phyloP scores from a whole-genome alignment of 768 basidiomycete genomes.

The Russula lepida region DNA sequence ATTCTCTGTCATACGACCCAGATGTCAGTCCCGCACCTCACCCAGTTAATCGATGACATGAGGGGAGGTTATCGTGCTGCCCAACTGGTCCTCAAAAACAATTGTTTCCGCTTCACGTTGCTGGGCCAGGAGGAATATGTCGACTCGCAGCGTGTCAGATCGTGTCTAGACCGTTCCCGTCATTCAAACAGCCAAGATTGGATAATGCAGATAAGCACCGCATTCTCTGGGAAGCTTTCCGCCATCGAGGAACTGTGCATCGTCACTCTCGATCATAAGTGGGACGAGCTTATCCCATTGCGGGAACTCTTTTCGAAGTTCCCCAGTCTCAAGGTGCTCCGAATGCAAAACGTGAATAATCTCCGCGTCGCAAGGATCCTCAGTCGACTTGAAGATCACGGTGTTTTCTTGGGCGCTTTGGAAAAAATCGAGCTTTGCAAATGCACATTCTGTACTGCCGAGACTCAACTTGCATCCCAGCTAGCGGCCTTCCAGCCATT shows the following conservation, averaged over 20 bases:
- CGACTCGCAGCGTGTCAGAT: too few relatives aligned
- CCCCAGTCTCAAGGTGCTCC: not conserved
- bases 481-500: not conserved
- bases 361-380: not conserved
- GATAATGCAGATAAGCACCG: too few relatives aligned
- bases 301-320: not conserved
- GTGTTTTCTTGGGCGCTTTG: not conserved
- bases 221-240: too few relatives aligned
- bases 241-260: too few relatives aligned
- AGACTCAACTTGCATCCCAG: not conserved
- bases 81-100: not conserved
- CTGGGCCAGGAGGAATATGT: too few relatives aligned
- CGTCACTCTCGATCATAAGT: too few relatives aligned
- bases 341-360: not conserved
- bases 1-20: fast-evolving
- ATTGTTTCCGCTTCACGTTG: not conserved
- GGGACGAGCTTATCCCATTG: too few relatives aligned
- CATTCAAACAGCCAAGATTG: too few relatives aligned
- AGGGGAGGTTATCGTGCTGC: too few relatives aligned
- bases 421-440: not conserved
- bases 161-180: too few relatives aligned
- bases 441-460: too few relatives aligned
- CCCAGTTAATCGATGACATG: not conserved
- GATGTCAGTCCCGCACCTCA: not conserved
- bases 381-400: not conserved